These are phyloP conservation scores for Trypanosoma conorhini DNA, from an alignment of 208 protist genomes.

Conservation along the genomic window DNA sequence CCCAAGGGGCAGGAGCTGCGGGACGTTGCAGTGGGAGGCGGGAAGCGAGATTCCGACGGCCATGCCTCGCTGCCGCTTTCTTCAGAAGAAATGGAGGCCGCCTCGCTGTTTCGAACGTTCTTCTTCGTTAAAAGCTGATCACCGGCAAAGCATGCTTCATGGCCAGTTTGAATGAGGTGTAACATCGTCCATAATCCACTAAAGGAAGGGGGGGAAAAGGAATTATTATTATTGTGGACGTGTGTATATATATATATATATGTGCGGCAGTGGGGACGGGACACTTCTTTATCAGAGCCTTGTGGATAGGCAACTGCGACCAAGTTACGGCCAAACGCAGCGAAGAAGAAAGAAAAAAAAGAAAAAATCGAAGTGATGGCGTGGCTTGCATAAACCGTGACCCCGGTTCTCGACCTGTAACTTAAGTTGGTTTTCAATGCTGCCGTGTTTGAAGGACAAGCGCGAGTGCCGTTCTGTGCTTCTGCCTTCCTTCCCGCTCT, in stretches of 20 bases:
- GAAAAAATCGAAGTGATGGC: no score
- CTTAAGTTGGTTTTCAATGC: no score
- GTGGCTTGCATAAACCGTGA: no score
- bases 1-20: constrained; percentile 34
- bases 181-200: background rate
- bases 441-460: no score
- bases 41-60: constrained; percentile 27
- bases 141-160: background rate
- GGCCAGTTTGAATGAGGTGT: background rate
- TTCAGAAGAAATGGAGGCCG: constrained; percentile 45
- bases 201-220: background rate
- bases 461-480: no score
- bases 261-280: background rate
- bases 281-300: background rate
- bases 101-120: constrained; percentile 59
- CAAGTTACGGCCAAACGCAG: no score
- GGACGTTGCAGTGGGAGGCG: constrained; percentile 27
- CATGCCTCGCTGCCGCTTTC: constrained; percentile 29
- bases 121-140: constrained; percentile 44
- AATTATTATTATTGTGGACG: constrained; percentile 3
- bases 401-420: no score
- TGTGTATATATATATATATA: constrained; percentile 16
- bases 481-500: background rate
- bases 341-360: no score
- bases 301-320: no score